Evolutionary conservation across 805 yeast genomes (phyloP).

Genomic region (Candida ponderosae): DNA sequence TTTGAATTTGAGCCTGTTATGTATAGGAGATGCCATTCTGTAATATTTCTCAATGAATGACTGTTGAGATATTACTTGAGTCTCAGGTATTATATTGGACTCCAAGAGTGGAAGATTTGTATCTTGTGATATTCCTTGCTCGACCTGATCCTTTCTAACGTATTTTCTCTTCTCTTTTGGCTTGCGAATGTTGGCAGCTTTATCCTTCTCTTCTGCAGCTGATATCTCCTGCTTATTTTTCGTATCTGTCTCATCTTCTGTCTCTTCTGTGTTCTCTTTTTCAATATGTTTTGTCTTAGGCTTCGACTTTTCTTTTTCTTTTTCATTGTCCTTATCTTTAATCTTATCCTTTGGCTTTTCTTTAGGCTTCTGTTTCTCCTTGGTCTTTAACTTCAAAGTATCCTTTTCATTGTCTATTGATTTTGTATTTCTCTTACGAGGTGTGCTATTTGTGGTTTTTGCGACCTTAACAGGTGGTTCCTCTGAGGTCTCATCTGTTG

Average conservation of each 20-base stretch:
- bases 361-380: slow-evolving; percentile 5
- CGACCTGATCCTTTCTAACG: slow-evolving; percentile 7
- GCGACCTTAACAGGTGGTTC: not conserved
- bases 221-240: slow-evolving; percentile 1
- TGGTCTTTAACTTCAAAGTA: slow-evolving; percentile 5
- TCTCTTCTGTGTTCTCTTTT: slow-evolving; percentile 1
- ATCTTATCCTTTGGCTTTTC: slow-evolving; percentile 1
- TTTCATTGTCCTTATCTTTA: slow-evolving; percentile 1
- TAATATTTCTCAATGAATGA: slow-evolving; percentile 10
- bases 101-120: slow-evolving; percentile 5
- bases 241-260: slow-evolving; percentile 7
- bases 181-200: too few species aligned
- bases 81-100: slow-evolving; percentile 4
- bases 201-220: slow-evolving; percentile 1
- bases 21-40: slow-evolving; percentile 6
- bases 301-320: not conserved
- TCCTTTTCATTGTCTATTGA: slow-evolving; percentile 18
- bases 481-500: too few species aligned
- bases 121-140: not conserved
- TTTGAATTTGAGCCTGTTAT: slow-evolving; percentile 12
- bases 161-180: slow-evolving; percentile 7
- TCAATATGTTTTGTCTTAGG: not conserved
- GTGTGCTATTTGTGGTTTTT: not conserved
- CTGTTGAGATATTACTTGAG: slow-evolving; percentile 3
- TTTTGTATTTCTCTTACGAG: slow-evolving; percentile 12